Conservation (phyloP, 2,329 filamentous ascomycete genomes). For the Botrytis galanthina region DNA sequence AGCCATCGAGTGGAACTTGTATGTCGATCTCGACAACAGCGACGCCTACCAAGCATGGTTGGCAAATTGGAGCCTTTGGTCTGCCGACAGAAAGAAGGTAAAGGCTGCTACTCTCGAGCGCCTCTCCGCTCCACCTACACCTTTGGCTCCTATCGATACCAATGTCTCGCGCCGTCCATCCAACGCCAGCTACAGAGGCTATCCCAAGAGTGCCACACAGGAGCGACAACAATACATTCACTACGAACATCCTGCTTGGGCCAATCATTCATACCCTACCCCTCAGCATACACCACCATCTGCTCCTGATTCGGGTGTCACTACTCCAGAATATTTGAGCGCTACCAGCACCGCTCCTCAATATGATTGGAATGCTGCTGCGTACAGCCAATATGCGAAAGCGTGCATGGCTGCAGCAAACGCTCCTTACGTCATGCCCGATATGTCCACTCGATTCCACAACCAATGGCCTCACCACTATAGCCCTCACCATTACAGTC, state of each 20-base stretch:
- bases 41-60: constrained; percentile 65
- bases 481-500: constrained; percentile 7
- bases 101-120: constrained; percentile 40
- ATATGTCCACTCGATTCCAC: constrained; percentile 13
- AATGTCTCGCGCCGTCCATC: constrained; percentile 50
- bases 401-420: constrained; percentile 34
- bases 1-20: constrained; percentile 65
- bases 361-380: constrained; percentile 47
- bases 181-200: constrained; percentile 45
- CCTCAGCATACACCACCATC: constrained; percentile 51
- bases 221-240: constrained; percentile 35
- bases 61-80: constrained; percentile 64
- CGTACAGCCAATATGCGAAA: constrained; percentile 48
- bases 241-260: constrained; percentile 36
- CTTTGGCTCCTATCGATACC: constrained; percentile 55
- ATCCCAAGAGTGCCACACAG: constrained; percentile 45
- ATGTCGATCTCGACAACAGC: constrained; percentile 62
- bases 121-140: constrained; percentile 37
- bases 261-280: constrained; percentile 37
- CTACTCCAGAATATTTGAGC: constrained; percentile 53
- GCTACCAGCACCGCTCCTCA: constrained; percentile 48
- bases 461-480: background rate
- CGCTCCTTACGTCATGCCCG: constrained; percentile 43
- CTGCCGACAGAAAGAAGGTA: constrained; percentile 45
- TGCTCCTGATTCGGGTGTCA: constrained; percentile 51